phyloP scores from a whole-genome alignment of 75 land plant species.

The Adiantum capillusveneris region DNA sequence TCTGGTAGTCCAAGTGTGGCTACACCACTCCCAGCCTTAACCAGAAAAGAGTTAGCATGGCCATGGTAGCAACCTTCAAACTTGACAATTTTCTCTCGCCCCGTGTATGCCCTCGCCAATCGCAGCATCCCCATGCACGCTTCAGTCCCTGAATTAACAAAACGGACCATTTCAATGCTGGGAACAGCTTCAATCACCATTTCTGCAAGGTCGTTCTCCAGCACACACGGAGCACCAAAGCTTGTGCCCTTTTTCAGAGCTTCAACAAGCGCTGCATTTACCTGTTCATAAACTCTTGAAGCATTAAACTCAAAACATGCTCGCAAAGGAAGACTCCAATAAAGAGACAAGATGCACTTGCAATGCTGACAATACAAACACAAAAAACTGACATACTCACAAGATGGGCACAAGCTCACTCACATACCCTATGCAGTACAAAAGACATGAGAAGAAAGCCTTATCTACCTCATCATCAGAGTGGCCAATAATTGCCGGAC shows the following conservation, averaged over 20 bases:
- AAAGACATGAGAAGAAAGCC: not conserved
- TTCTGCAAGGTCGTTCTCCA: constrained; percentile 79
- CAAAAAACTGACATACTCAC: too few relatives aligned
- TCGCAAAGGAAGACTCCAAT: not conserved
- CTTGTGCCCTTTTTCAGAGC: constrained; percentile 95
- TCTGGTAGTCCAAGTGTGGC: constrained; percentile 93
- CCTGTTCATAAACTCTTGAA: constrained; percentile 31
- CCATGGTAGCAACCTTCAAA: constrained; percentile 99
- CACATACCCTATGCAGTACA: too few relatives aligned
- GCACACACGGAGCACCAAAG: constrained; percentile 93
- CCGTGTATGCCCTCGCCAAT: constrained; percentile 88
- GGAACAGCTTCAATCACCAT: constrained; percentile 93
- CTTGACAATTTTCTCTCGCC: constrained; percentile 65
- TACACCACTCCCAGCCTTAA: constrained; percentile 99
- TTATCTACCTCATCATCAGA: constrained; percentile 79
- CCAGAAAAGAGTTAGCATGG: constrained; percentile 93
- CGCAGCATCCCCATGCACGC: constrained; percentile 95
- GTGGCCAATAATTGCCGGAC: constrained; percentile 96
- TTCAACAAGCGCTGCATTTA: constrained; percentile 79
- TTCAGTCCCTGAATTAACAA: constrained; percentile 97
- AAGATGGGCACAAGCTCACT: too few relatives aligned
- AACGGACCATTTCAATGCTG: constrained; percentile 95
- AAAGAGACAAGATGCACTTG: too few relatives aligned
- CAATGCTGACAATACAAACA: too few relatives aligned
- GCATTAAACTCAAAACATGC: not conserved